Evolutionary conservation across 345 rosid genomes (phyloP), one percentile per base, ranked within the genome.

Genomic region (Brassica rapa): DNA sequence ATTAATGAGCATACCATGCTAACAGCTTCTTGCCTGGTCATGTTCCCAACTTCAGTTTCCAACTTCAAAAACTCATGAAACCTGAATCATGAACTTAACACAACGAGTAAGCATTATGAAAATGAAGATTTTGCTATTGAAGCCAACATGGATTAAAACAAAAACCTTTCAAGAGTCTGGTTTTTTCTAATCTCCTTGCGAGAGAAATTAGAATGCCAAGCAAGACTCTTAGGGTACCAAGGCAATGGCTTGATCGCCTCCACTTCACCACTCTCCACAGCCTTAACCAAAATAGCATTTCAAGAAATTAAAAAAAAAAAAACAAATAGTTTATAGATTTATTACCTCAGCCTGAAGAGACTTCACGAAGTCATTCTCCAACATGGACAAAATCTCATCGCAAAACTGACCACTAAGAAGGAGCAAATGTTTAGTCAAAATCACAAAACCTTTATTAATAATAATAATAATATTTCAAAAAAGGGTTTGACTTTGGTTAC

Each of bases 21-120:
- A 71, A 93, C 99, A 66, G 99, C 92, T 83, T 93, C 97, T 82
- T 95, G 99, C 79, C 99, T 87, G 53, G 94, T 95, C 74, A 95
- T 91, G 84, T 93, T 95, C 73, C 98, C 98, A 29, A 86, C 88
- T 87, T 95, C 99, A 82, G 93, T 91, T 86, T 91, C 98, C 66
- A 93, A 87, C 88, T 95, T 93, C 57, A 95, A 75, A 81, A 95
- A 95, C 86, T 91, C 91, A 79, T 95, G 99, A 80, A 93, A 93
- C 93, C 99, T 91, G 86, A 80, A 82, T 57, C 7, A 65, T 65
- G 35, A 56, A 56, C 35, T 27, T 27, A 78, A 66, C 68, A 21
- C 4, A 25, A 25, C 39, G 12, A 1, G 8, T 59, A 68, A 73
- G 24, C 15, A 5, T 46, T 46, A 5, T 43, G 57, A 23, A 68